phyloP scores from a whole-genome alignment of 2,329 filamentous ascomycete genomes.

The Trichoderma sp. region DNA sequence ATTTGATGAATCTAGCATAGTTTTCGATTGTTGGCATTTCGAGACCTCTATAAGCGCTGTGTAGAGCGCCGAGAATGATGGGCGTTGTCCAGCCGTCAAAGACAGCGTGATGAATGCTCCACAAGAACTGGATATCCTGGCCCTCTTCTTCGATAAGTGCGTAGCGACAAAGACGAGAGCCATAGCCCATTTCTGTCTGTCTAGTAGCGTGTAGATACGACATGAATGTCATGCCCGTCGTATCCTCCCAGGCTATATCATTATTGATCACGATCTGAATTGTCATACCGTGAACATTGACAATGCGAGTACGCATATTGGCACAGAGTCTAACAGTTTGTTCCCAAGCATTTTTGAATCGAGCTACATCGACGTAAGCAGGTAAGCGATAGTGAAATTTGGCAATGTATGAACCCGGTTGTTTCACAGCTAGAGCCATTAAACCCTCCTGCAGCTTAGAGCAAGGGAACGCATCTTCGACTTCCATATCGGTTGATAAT shows the following conservation, averaged over 20 bases:
- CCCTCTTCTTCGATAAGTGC: neutral
- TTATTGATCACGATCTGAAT: slow-evolving; percentile 24
- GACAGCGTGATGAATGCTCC: slow-evolving; percentile 25
- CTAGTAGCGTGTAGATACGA: neutral
- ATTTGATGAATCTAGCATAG: slow-evolving; percentile 18
- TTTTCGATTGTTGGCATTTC: slow-evolving; percentile 4
- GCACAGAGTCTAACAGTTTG: slow-evolving; percentile 22
- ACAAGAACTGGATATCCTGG: slow-evolving; percentile 9
- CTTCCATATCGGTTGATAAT: neutral
- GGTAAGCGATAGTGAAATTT: slow-evolving; percentile 30
- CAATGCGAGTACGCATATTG: slow-evolving; percentile 28
- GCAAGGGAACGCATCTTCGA: slow-evolving; percentile 27
- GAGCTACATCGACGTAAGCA: slow-evolving; percentile 25
- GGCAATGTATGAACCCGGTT: slow-evolving; percentile 39
- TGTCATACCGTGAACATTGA: slow-evolving; percentile 19
- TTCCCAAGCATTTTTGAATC: slow-evolving; percentile 28
- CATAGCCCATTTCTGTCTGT: slow-evolving; percentile 10
- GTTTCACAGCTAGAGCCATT: slow-evolving; percentile 34
- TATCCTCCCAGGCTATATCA: slow-evolving; percentile 17
- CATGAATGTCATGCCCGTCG: neutral
- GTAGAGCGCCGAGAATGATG: neutral
- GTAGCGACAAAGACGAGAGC: slow-evolving; percentile 20
- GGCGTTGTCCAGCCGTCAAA: slow-evolving; percentile 28
- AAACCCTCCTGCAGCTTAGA: slow-evolving; percentile 27
- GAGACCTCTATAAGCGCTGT: neutral